phyloP scores from a whole-genome alignment of 2,329 filamentous ascomycete species.

The Pyrenophora seminiperda region DNA sequence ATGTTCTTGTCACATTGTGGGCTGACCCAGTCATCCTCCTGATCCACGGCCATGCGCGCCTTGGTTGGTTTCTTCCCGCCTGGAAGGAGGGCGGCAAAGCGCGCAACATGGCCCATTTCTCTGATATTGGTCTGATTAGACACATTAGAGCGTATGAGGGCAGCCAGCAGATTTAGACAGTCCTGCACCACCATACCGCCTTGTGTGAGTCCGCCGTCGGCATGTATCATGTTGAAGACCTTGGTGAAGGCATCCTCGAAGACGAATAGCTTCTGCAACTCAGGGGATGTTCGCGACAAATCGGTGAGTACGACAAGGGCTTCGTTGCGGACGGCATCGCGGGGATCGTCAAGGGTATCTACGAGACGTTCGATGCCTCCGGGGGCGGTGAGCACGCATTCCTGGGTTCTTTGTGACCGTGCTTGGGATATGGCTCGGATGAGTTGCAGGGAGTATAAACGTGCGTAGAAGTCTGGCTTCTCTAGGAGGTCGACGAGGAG shows the following conservation, averaged over 20 bases:
- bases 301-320: constrained; percentile 85
- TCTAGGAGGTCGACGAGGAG: constrained; percentile 88
- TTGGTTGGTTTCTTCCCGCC: constrained; percentile 62
- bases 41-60: constrained; percentile 58
- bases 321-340: constrained; percentile 85
- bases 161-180: constrained; percentile 86
- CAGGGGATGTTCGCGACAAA: constrained; percentile 81
- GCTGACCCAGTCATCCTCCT: constrained; percentile 74
- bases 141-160: constrained; percentile 81
- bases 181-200: constrained; percentile 91
- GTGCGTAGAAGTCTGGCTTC: constrained; percentile 83
- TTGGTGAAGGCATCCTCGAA: constrained; percentile 94
- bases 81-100: constrained; percentile 71
- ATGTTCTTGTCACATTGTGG: constrained; percentile 85
- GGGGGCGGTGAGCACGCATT: constrained; percentile 88
- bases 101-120: constrained; percentile 81
- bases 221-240: constrained; percentile 78
- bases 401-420: constrained; percentile 87
- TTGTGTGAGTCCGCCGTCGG: constrained; percentile 79
- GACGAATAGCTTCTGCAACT: constrained; percentile 92
- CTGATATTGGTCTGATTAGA: constrained; percentile 95
- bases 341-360: constrained; percentile 77
- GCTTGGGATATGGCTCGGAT: constrained; percentile 84
- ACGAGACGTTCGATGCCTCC: constrained; percentile 87
- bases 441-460: constrained; percentile 88